Conservation (phyloP, 1,284 basidiomycete species). For the Flammula alnicola region DNA sequence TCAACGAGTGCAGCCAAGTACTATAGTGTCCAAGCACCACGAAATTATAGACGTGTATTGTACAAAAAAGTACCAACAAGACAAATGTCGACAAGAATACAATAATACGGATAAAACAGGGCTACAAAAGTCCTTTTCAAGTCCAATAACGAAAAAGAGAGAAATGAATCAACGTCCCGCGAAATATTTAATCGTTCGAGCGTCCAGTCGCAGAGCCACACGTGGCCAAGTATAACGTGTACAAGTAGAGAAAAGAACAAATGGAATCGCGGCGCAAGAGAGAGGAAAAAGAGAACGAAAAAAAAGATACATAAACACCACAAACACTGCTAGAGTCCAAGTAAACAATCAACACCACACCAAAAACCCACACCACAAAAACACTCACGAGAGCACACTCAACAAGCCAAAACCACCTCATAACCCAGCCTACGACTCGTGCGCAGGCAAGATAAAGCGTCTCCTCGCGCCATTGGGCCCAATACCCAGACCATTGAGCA, state of each 20-base stretch:
- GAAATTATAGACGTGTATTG: too few species aligned
- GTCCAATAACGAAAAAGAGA: not conserved
- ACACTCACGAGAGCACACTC: not conserved
- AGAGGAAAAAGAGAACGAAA: constrained; percentile 4
- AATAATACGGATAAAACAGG: not conserved
- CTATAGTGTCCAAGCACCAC: too few species aligned
- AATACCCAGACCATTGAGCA: constrained; percentile 18
- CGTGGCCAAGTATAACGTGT: not conserved
- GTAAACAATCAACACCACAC: not conserved
- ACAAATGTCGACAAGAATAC: not conserved
- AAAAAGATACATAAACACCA: constrained; percentile 1
- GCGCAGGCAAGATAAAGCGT: not conserved
- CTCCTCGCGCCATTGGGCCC: constrained; percentile 18
- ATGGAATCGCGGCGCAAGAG: constrained; percentile 14
- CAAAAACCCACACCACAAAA: not conserved
- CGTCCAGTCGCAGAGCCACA: constrained; percentile 7
- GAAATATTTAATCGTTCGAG: constrained; percentile 3
- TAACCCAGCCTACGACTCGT: not conserved
- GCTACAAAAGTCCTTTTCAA: not conserved
- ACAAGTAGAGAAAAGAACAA: constrained; percentile 3
- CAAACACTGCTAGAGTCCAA: not conserved
- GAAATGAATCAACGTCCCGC: constrained; percentile 1
- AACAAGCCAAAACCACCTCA: not conserved
- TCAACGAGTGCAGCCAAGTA: too few species aligned
- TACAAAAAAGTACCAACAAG: not conserved